Conservation (phyloP, 2,329 filamentous ascomycete genomes). For the Leptodontidium sp. region DNA sequence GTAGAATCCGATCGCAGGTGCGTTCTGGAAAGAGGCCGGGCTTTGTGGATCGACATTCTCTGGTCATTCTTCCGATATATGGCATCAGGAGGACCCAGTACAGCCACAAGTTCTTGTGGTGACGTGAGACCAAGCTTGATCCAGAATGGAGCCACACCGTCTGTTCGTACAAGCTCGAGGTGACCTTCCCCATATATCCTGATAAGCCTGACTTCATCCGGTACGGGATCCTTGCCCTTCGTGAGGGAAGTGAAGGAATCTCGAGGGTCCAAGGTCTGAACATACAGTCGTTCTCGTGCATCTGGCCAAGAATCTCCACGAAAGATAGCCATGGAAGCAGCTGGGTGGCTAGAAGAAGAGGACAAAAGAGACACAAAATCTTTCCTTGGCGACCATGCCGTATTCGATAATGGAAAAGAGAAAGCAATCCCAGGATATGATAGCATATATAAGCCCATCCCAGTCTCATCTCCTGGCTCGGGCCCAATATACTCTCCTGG, state of each 20-base stretch:
- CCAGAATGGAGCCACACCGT: conserved; percentile 70
- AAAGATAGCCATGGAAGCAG: conserved; percentile 90
- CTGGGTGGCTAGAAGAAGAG: conserved; percentile 77
- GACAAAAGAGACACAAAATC: conserved; percentile 90
- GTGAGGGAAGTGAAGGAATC: conserved; percentile 73
- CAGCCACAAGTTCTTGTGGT: conserved; percentile 88
- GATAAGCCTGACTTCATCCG: conserved; percentile 87
- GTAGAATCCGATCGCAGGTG: conserved; percentile 54
- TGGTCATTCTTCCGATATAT: conserved; percentile 93
- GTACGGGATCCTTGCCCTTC: conserved; percentile 79
- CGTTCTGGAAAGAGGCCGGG: conserved; percentile 61
- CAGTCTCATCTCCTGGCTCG: conserved; percentile 56
- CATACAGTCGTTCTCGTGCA: conserved; percentile 79
- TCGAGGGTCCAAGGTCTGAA: conserved; percentile 74
- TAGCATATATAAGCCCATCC: conserved; percentile 81
- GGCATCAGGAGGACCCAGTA: conserved; percentile 91
- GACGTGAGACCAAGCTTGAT: conserved; percentile 86
- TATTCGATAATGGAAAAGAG: conserved; percentile 80
- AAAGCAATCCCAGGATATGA: conserved; percentile 96
- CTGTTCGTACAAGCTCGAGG: conserved; percentile 79
- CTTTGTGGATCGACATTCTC: conserved; percentile 84
- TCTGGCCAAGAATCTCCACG: conserved; percentile 91
- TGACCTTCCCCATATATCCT: conserved; percentile 80
- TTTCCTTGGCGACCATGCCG: conserved; percentile 76
- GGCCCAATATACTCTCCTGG: conserved; percentile 89